Evolutionary conservation across 2,329 filamentous ascomycete genomes (phyloP).

Genomic region (Grosmannia huntii): DNA sequence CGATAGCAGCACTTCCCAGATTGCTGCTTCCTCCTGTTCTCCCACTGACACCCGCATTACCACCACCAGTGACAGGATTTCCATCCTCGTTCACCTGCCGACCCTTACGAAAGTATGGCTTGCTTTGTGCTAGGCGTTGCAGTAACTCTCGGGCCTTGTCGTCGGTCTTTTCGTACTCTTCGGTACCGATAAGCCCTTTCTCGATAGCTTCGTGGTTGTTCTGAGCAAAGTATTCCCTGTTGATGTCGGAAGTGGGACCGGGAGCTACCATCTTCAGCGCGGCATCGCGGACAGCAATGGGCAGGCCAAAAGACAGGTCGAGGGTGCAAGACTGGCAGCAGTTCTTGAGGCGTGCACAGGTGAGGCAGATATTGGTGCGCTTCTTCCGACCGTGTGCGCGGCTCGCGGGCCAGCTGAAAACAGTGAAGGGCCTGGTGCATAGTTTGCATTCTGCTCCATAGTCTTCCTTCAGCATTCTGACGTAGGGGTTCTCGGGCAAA

Average conservation of each 20-base stretch:
- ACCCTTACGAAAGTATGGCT: constrained; percentile 90
- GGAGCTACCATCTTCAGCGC: constrained; percentile 96
- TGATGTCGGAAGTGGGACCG: constrained; percentile 82
- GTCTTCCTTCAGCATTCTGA: constrained; percentile 98
- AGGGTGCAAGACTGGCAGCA: constrained; percentile 99
- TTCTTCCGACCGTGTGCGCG: constrained; percentile 80
- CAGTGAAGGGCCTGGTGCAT: constrained; percentile 89
- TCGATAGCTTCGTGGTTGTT: constrained; percentile 94
- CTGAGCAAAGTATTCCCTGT: constrained; percentile 94
- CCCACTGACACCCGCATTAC: constrained; percentile 18
- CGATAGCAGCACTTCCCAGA: constrained; percentile 33
- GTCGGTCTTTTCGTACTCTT: constrained; percentile 93
- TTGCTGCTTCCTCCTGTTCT: background rate
- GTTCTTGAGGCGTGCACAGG: constrained; percentile 93
- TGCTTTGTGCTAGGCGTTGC: constrained; percentile 73
- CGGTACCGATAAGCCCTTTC: constrained; percentile 65
- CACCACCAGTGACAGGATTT: constrained; percentile 22
- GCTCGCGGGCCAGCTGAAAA: constrained; percentile 91
- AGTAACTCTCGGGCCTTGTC: constrained; percentile 89
- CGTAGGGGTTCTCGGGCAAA: constrained; percentile 90
- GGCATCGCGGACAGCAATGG: constrained; percentile 88
- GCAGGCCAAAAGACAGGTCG: constrained; percentile 87
- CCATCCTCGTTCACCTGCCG: constrained; percentile 53
- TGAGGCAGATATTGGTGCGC: constrained; percentile 89
- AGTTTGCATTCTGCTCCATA: constrained; percentile 78